Conservation (phyloP, 768 basidiomycete genomes). For the Agrocybe chaxingu region DNA sequence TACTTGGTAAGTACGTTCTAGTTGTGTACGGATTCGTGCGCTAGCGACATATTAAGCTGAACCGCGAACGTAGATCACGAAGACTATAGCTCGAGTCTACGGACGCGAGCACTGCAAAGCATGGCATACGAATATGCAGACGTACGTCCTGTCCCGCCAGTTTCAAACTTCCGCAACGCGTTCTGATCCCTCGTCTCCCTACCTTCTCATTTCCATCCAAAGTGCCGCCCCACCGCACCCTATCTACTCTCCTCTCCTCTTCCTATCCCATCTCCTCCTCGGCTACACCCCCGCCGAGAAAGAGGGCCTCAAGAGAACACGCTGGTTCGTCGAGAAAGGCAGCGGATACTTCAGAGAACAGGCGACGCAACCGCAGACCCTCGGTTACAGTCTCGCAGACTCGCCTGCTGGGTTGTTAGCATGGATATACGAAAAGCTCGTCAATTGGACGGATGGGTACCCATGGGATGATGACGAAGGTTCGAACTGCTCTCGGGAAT, state of each 20-base stretch:
- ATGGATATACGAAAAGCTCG: slow-evolving; percentile 51
- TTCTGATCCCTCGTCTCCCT: no score
- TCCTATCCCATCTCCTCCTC: slow-evolving; percentile 19
- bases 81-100: slow-evolving; percentile 19
- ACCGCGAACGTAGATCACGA: slow-evolving; percentile 14
- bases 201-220: neutral
- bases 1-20: slow-evolving; percentile 18
- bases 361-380: slow-evolving; percentile 44
- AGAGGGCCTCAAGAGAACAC: slow-evolving; percentile 22
- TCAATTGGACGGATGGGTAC: slow-evolving; percentile 45
- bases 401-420: slow-evolving; percentile 52
- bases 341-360: slow-evolving; percentile 36
- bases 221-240: slow-evolving; percentile 13
- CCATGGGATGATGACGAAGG: slow-evolving; percentile 56
- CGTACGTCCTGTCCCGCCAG: slow-evolving; percentile 22
- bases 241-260: slow-evolving; percentile 17
- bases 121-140: slow-evolving; percentile 44
- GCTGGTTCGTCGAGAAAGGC: slow-evolving; percentile 22
- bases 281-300: slow-evolving; percentile 24
- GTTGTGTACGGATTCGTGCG: no score
- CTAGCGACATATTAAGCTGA: slow-evolving; percentile 11
- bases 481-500: no score
- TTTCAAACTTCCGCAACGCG: neutral
- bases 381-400: slow-evolving; percentile 51
- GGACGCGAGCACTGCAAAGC: slow-evolving; percentile 39